Base-by-base conservation (phyloP, 352 stramenopile species). In the Globisporangium viniferum region DNA sequence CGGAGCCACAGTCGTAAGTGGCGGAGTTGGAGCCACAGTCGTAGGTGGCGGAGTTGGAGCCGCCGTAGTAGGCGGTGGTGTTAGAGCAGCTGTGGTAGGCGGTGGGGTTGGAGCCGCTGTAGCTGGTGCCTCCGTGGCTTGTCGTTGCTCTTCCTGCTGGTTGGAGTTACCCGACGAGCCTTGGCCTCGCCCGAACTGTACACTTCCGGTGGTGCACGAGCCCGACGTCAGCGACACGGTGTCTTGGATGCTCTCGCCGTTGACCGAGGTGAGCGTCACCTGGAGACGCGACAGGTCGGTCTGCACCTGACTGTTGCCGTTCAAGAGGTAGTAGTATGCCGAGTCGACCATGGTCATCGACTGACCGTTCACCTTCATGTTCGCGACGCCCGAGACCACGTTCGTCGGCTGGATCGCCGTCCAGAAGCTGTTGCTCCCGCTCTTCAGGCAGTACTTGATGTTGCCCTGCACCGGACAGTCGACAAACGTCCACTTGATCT, bases 281-380 rank as follows among this genome's bases (percentile, higher is more conserved):
- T 63, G 70, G 46, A 85, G 67, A 24, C 58, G 68, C 27, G 62
- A 62, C 10, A 84, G 69, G 59, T 85, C 79, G 2, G 70, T 70
- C 57, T 74, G 60, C 12, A 58, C 55, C 41, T 58, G 57, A 15
- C 79, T 81, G 2, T 76, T 35, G 14, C 79, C 79, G 51, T 90
- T 74, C 9, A 86, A 56, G n/a, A 88, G 62, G 66, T 82, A 91
- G 72, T 90, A 91, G 69, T 87, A 91, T 10, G 84, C 85, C 33
- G 82, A 89, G 41, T 66, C 75, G 5, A 91, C 66, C 81, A 91
- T 88, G 2, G 63, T 79, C 4, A 83, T 74, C 12, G 54, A 48
- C 31, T 70, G 48, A 51, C 76, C 74, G 63, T 84, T 84, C 67
- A 84, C 78, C 29, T n/a, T 71, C 58, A 84, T 66, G 41, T 60